Evolutionary conservation across 352 stramenopile species (phyloP).

Genomic region (Blastocystis sp.): DNA sequence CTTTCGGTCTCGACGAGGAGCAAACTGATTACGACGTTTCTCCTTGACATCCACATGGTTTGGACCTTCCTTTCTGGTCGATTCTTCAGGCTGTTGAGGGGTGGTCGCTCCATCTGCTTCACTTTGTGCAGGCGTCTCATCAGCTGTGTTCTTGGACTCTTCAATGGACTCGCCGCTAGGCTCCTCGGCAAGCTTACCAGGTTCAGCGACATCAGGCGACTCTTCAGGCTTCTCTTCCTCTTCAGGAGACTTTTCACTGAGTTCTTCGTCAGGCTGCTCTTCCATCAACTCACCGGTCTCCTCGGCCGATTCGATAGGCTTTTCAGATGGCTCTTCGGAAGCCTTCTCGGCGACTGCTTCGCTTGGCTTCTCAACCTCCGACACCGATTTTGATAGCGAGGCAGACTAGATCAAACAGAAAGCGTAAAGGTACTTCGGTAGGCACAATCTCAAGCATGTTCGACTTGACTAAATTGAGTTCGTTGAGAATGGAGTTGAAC

Average conservation of each 20-base stretch:
- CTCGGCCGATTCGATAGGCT: neutral
- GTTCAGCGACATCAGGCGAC: neutral
- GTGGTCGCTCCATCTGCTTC: neutral
- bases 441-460: neutral
- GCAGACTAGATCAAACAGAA: neutral
- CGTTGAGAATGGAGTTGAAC: slow-evolving; percentile 4
- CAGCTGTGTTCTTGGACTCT: neutral
- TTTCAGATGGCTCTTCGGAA: neutral
- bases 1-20: too few relatives aligned
- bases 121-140: neutral
- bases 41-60: too few relatives aligned
- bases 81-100: too few relatives aligned
- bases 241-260: neutral
- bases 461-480: neutral
- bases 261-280: neutral
- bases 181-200: too few relatives aligned
- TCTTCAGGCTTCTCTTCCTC: slow-evolving; percentile 14
- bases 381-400: neutral
- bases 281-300: neutral
- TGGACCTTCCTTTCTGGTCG: too few relatives aligned
- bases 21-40: too few relatives aligned
- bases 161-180: neutral
- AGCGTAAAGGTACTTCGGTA: neutral
- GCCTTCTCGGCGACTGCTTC: neutral
- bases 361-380: neutral